Evolutionary conservation across 306 rosid genomes (phyloP).

Genomic region (Cicer arietinum): DNA sequence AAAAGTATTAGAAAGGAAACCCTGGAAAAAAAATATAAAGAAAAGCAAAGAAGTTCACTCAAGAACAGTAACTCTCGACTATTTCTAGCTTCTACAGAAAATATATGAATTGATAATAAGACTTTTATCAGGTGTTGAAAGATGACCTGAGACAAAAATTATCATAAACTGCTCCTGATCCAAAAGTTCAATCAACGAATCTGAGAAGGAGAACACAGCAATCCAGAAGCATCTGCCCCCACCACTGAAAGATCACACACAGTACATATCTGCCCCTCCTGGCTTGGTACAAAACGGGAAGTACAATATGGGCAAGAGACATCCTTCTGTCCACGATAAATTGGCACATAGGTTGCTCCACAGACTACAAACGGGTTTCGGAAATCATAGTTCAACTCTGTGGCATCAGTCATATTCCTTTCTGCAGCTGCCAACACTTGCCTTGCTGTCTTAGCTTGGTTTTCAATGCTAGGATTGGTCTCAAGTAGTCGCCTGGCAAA

Average conservation of each 20-base stretch:
- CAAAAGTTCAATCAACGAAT: conserved; percentile 63
- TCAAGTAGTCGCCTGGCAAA: conserved; percentile 88
- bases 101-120: conserved; percentile 45
- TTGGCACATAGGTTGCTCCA: conserved; percentile 87
- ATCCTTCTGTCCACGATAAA: conserved; percentile 91
- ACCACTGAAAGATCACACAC: conserved; percentile 88
- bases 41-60: conserved; percentile 38
- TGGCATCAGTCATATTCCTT: conserved; percentile 79
- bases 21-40: conserved; percentile 22
- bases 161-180: conserved; percentile 44
- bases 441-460: conserved; percentile 82
- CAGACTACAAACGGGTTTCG: conserved; percentile 91
- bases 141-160: conserved; percentile 47
- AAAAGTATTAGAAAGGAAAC: conserved; percentile 40
- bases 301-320: conserved; percentile 84
- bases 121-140: conserved; percentile 47
- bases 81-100: conserved; percentile 49
- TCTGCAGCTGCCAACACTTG: conserved; percentile 94
- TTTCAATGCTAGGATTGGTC: conserved; percentile 81
- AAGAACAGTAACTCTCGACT: conserved; percentile 42
- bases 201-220: conserved; percentile 86
- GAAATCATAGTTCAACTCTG: conserved; percentile 80
- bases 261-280: conserved; percentile 77
- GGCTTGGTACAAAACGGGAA: conserved; percentile 83
- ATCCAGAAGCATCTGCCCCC: conserved; percentile 92